A percentile compares a stretch with the other conserved stretches of the same genome.
phyloP scores from a whole-genome alignment of 83 land plant species.

The Isoetes engelmannii region DNA sequence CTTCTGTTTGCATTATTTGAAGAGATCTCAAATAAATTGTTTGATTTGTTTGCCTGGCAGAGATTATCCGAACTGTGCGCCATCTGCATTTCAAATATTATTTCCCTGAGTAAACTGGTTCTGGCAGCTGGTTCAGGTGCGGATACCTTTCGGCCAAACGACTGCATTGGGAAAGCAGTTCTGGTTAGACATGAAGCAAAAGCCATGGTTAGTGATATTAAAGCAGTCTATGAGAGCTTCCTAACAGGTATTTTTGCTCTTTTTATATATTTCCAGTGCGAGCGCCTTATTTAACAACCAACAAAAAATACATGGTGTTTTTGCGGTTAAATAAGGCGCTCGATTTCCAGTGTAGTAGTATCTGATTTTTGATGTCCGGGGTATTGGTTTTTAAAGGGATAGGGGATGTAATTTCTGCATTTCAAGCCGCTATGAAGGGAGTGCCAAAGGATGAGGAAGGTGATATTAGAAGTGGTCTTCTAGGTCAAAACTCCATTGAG shows the following conservation, averaged over 20 bases:
- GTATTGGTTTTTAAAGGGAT: conserved; percentile 45
- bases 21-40: not conserved
- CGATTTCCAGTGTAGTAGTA: not conserved
- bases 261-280: not conserved
- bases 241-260: conserved; percentile 60
- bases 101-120: conserved; percentile 76
- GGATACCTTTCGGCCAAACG: conserved; percentile 69
- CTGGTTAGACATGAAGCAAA: conserved; percentile 63
- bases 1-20: not conserved
- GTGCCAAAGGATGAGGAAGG: conserved; percentile 42
- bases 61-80: conserved; percentile 92
- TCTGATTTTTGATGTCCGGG: no score
- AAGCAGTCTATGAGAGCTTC: conserved; percentile 75
- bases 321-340: not conserved
- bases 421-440: conserved; percentile 32
- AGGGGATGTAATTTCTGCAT: conserved; percentile 77
- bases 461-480: conserved; percentile 30
- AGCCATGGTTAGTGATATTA: conserved; percentile 69
- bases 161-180: conserved; percentile 68
- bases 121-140: conserved; percentile 41
- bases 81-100: conserved; percentile 71
- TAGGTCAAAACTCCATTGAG: conserved; percentile 44
- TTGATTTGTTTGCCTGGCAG: conserved; percentile 37
- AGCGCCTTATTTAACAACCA: no score
- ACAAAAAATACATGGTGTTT: not conserved